A percentile compares a stretch with the other conserved stretches of the same genome.
Conservation (phyloP, 73 alveolate genomes). For the Paramecium octaurelia region DNA sequence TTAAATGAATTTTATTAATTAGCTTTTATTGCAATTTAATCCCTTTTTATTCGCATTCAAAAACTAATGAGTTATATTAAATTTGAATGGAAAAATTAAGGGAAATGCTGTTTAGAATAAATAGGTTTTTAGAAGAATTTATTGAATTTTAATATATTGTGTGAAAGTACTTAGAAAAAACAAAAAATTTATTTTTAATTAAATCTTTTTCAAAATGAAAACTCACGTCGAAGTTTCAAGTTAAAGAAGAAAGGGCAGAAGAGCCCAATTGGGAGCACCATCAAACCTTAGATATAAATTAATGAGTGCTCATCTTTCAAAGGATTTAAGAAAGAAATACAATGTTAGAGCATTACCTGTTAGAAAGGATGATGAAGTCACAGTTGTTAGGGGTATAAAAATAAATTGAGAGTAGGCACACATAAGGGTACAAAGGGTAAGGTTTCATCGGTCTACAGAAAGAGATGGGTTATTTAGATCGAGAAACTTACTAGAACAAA, state of each 20-base stretch:
- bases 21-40: not conserved
- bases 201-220: slow-evolving; percentile 48
- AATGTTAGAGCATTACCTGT: slow-evolving; percentile 92
- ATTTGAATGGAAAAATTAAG: not conserved
- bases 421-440: slow-evolving; percentile 91
- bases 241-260: slow-evolving; percentile 90
- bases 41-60: not conserved
- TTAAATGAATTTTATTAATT: not conserved
- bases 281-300: slow-evolving; percentile 85
- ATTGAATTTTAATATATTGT: not conserved
- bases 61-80: not conserved
- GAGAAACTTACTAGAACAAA: slow-evolving; percentile 88
- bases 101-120: not conserved
- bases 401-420: not conserved
- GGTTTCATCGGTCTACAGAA: slow-evolving; percentile 91
- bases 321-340: slow-evolving; percentile 86
- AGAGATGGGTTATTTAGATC: slow-evolving; percentile 89
- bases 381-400: slow-evolving; percentile 68
- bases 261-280: slow-evolving; percentile 92
- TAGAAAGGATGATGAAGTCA: slow-evolving; percentile 90
- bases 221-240: slow-evolving; percentile 72
- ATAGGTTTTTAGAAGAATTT: not conserved
- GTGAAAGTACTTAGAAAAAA: not conserved
- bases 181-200: slow-evolving; percentile 4
- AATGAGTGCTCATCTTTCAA: slow-evolving; percentile 88